phyloP scores from a whole-genome alignment of 495 filamentous ascomycete species.

The Cercophora scortea region DNA sequence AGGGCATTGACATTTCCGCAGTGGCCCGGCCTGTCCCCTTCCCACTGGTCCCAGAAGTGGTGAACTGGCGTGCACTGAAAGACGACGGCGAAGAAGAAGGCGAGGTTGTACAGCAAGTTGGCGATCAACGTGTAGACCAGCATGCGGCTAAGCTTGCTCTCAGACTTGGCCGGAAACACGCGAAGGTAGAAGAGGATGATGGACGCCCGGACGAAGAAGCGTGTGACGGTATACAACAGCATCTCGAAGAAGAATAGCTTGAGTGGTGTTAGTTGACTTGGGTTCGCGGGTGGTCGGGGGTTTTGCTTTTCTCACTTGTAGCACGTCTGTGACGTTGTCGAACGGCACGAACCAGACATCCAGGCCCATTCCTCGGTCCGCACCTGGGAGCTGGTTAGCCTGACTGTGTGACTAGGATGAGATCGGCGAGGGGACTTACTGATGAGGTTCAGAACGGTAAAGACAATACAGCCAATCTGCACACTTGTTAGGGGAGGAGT shows the following conservation, averaged over 20 bases:
- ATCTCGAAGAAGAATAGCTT: slow-evolving; percentile 19
- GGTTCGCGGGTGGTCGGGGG: background rate
- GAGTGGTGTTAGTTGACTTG: background rate
- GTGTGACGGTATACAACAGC: slow-evolving; percentile 30
- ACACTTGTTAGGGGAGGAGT: background rate
- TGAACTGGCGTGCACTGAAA: slow-evolving; percentile 39
- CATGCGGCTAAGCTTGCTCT: slow-evolving; percentile 19
- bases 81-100: slow-evolving; percentile 26
- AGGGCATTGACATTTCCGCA: slow-evolving; percentile 26
- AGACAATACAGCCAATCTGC: slow-evolving; percentile 10
- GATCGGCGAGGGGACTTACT: background rate
- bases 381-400: slow-evolving; percentile 15
- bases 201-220: slow-evolving; percentile 35
- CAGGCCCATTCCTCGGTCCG: slow-evolving; percentile 26
- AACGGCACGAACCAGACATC: slow-evolving; percentile 42
- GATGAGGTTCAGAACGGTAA: slow-evolving; percentile 9
- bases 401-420: background rate
- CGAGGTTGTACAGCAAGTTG: slow-evolving; percentile 28
- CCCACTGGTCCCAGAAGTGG: slow-evolving; percentile 23
- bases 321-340: slow-evolving; percentile 32
- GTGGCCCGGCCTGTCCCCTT: slow-evolving; percentile 11
- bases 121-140: slow-evolving; percentile 22
- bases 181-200: slow-evolving; percentile 46
- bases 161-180: slow-evolving; percentile 28
- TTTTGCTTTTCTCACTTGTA: slow-evolving; percentile 1